Evolutionary conservation across 2,329 filamentous ascomycete species (phyloP), one percentile per base, ranked within the genome.

Genomic region (Zymoseptoria ardabiliae): DNA sequence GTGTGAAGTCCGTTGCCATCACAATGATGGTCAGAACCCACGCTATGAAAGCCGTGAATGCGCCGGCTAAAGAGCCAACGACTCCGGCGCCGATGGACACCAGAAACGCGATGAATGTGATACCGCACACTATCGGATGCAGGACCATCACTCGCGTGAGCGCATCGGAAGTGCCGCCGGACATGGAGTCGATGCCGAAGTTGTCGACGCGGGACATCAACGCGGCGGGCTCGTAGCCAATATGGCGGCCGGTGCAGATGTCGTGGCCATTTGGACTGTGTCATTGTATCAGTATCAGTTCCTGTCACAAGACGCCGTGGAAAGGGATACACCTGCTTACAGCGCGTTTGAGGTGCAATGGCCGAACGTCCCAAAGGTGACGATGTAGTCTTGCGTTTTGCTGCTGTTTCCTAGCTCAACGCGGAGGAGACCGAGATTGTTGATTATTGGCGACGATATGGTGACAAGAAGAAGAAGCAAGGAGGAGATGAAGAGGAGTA

Each of bases 361-460:
- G 7, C 85, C 85, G 72, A 85, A 86, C 0, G 82, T 83, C 51
- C 85, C 85, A 71, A 84, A 85, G 2, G 74, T 77, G 35, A 85
- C 71, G 10, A 63, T 60, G 2, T 71, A 73, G 48, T 77, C 67
- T 23, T 73, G 69, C 4, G 70, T 61, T 17, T 63, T 64, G 21
- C 65, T 61, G 23, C 69, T 65, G 63, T 76, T 74, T 50, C 71
- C 71, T 20, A 85, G 73, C 54, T 77, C 72, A 60, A 87, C 78
- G 59, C 77, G 79, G 58, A 87, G 70, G 45, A 87, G 73, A 51
- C 78, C 74, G 50, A 86, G 76, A 64, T 79, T 66, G 66, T 83
- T 76, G 65, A 85, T 78, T 50, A 86, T 81, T 8, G 85, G 85
- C 0, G 84, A 75, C 2, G 83, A 81, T 62, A 87, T 82, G 62